Conservation (phyloP, 352 stramenopile species). For the Nothophytophthora sp. region DNA sequence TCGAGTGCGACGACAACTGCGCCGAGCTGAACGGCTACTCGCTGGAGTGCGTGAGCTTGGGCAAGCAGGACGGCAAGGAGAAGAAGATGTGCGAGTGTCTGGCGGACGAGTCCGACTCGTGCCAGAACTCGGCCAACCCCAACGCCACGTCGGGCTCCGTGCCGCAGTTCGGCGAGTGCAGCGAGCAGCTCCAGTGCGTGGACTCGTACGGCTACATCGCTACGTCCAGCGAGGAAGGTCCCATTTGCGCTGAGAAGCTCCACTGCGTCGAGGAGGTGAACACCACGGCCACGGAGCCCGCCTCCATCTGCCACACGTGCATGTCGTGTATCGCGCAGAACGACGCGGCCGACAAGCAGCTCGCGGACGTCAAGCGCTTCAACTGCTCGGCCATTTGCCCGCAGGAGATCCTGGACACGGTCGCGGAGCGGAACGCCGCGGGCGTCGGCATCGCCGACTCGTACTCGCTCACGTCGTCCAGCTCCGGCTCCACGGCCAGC, state of each 20-base stretch:
- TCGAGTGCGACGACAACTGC: slow-evolving; percentile 47
- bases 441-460: slow-evolving; percentile 65
- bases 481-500: slow-evolving; percentile 22
- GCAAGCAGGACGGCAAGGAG: slow-evolving; percentile 57
- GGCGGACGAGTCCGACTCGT: slow-evolving; percentile 36
- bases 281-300: slow-evolving; percentile 55
- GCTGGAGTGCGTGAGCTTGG: slow-evolving; percentile 65
- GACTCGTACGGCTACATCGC: slow-evolving; percentile 71
- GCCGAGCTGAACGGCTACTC: slow-evolving; percentile 55
- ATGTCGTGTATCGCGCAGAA: slow-evolving; percentile 82
- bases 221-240: slow-evolving; percentile 42
- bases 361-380: slow-evolving; percentile 63
- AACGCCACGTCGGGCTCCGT: slow-evolving; percentile 37
- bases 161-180: slow-evolving; percentile 73
- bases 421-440: slow-evolving; percentile 52
- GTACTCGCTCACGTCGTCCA: slow-evolving; percentile 28
- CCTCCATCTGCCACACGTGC: slow-evolving; percentile 81
- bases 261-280: slow-evolving; percentile 76
- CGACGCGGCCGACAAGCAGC: slow-evolving; percentile 50
- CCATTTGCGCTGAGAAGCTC: slow-evolving; percentile 69
- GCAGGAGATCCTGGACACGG: slow-evolving; percentile 60
- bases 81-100: slow-evolving; percentile 72
- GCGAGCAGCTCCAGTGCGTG: slow-evolving; percentile 39
- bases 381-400: slow-evolving; percentile 79
- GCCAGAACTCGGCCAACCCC: slow-evolving; percentile 48